phyloP scores from a whole-genome alignment of 1,284 basidiomycete genomes.

The Moniliophthora roreri region DNA sequence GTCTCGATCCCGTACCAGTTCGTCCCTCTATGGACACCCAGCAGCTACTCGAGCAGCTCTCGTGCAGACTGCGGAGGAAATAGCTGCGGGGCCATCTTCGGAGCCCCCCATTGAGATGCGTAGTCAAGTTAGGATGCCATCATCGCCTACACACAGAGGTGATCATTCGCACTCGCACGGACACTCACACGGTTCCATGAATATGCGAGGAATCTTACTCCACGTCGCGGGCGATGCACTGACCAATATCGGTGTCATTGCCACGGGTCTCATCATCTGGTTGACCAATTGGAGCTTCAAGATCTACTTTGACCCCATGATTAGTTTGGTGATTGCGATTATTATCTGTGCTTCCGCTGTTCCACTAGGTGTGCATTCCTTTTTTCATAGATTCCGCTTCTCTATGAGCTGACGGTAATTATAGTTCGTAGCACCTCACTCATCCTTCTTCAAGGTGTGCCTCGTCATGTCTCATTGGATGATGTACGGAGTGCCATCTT shows the following conservation, averaged over 20 bases:
- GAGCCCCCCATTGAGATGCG: too few species aligned
- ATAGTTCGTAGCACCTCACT: slow-evolving; percentile 91
- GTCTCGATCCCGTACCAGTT: slow-evolving; percentile 26
- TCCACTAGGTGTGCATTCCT: slow-evolving; percentile 74
- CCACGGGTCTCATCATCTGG: slow-evolving; percentile 93
- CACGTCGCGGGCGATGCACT: slow-evolving; percentile 97
- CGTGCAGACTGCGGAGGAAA: slow-evolving; percentile 84
- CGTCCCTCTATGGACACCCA: slow-evolving; percentile 75
- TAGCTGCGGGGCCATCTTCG: slow-evolving; percentile 59
- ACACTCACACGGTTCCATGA: slow-evolving; percentile 75
- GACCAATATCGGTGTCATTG: slow-evolving; percentile 97
- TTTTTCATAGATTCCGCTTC: neutral
- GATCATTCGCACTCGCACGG: slow-evolving; percentile 10
- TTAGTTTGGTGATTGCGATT: slow-evolving; percentile 92
- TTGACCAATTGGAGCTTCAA: slow-evolving; percentile 76
- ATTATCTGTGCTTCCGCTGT: slow-evolving; percentile 97
- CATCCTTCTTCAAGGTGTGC: slow-evolving; percentile 95
- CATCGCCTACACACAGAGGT: too few species aligned
- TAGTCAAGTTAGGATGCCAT: too few species aligned
- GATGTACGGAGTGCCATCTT: slow-evolving; percentile 82
- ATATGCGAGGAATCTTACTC: slow-evolving; percentile 93
- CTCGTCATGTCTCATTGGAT: slow-evolving; percentile 88
- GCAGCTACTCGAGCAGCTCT: slow-evolving; percentile 87
- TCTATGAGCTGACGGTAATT: slow-evolving; percentile 14
- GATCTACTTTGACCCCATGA: slow-evolving; percentile 91